These are phyloP conservation scores for Nicotiana undulata DNA, from an alignment of 257 asterid species.

Conservation along the genomic window DNA sequence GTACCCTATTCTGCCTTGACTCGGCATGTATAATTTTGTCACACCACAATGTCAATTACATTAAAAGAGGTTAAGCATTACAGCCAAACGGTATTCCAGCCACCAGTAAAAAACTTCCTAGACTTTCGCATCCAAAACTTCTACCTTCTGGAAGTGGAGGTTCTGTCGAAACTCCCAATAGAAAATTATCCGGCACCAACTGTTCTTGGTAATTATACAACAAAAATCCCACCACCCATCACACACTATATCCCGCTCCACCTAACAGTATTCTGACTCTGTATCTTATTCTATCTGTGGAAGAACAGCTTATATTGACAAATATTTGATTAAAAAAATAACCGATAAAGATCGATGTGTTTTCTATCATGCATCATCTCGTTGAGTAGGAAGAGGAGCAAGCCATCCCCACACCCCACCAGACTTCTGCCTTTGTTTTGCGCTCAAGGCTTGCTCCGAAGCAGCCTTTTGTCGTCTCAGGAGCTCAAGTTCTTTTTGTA, in stretches of 20 bases:
- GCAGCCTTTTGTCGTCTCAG: constrained; percentile 92
- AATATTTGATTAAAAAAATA: constrained; percentile 4
- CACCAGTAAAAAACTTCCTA: no score
- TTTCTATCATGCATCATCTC: constrained; percentile 29
- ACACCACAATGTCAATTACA: no score
- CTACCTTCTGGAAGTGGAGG: no score
- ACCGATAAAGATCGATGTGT: not conserved
- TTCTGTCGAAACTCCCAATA: no score
- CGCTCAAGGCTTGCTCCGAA: constrained; percentile 74
- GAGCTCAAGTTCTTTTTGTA: constrained; percentile 85
- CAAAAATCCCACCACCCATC: constrained; percentile 3
- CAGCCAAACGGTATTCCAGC: no score
- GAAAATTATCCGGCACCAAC: no score
- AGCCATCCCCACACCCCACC: constrained; percentile 99
- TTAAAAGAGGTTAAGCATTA: no score
- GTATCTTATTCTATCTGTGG: constrained; percentile 28
- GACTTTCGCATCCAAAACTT: no score
- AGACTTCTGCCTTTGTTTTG: constrained; percentile 60
- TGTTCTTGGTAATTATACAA: constrained; percentile 12
- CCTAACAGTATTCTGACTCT: constrained; percentile 13
- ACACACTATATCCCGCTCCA: constrained; percentile 4
- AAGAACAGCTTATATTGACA: constrained; percentile 7
- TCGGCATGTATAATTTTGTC: no score
- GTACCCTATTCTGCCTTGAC: no score
- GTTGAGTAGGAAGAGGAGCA: constrained; percentile 53